A percentile compares a stretch with the other conserved stretches of the same genome.
Conservation (phyloP, 306 rosid genomes). For the Fragaria iinumae region DNA sequence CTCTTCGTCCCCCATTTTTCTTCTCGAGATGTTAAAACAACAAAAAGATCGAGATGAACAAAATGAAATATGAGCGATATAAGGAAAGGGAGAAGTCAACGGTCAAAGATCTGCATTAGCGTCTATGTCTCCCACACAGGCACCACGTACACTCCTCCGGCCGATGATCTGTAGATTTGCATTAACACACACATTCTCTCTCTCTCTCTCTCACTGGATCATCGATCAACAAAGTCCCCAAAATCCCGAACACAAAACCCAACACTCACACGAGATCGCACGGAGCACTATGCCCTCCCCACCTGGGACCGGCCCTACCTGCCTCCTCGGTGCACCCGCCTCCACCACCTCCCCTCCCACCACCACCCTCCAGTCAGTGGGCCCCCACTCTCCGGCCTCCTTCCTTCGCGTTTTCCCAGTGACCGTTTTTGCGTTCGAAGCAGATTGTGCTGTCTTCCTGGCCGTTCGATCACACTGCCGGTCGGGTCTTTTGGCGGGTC, state of each 20-base stretch:
- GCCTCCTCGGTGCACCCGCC: slow-evolving; percentile 63
- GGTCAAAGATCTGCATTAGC: slow-evolving; percentile 81
- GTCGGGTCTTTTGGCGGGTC: slow-evolving; percentile 43
- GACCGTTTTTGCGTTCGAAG: background rate
- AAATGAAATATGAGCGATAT: background rate
- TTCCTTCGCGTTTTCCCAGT: background rate
- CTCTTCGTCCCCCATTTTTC: background rate
- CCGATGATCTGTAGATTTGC: background rate
- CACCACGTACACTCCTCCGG: slow-evolving; percentile 10
- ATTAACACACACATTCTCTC: slow-evolving; percentile 27
- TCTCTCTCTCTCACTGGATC: slow-evolving; percentile 17
- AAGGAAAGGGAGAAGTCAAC: slow-evolving; percentile 37
- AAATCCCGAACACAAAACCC: slow-evolving; percentile 24
- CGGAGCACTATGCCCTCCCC: slow-evolving; percentile 59
- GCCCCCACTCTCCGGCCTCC: slow-evolving; percentile 5
- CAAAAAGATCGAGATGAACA: background rate
- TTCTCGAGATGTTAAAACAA: slow-evolving; percentile 1
- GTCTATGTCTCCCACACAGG: slow-evolving; percentile 63
- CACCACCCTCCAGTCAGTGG: background rate
- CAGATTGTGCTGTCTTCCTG: slow-evolving; percentile 11
- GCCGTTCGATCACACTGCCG: slow-evolving; percentile 41
- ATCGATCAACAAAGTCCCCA: slow-evolving; percentile 34
- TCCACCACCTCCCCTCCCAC: background rate
- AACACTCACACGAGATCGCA: slow-evolving; percentile 14
- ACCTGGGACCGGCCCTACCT: slow-evolving; percentile 61